A percentile compares a stretch with the other conserved stretches of the same genome.
These are phyloP conservation scores for Solanum etuberosum DNA, from an alignment of 257 asterid species.

Conservation along the genomic window DNA sequence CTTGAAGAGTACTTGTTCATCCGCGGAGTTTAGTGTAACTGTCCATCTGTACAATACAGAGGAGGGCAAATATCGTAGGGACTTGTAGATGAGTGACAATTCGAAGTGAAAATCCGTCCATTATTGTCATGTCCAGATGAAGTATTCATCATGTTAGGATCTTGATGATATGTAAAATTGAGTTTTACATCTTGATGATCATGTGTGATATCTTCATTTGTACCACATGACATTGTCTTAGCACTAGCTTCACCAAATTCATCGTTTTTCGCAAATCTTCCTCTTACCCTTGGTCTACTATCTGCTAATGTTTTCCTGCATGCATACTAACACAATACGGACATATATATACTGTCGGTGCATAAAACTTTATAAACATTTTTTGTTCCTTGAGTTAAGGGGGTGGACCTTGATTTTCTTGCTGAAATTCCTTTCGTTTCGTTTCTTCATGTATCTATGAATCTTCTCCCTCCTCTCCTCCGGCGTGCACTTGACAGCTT, in stretches of 20 bases:
- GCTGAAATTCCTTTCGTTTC: slow-evolving; percentile 87
- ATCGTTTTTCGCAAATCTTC: slow-evolving; percentile 79
- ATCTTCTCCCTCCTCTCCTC: slow-evolving; percentile 90
- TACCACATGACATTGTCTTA: slow-evolving; percentile 10
- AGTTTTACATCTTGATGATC: slow-evolving; percentile 33
- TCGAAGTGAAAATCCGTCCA: neutral
- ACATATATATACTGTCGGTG: neutral
- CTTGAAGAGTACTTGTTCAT: neutral
- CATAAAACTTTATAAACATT: neutral
- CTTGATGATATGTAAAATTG: neutral
- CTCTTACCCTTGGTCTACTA: slow-evolving; percentile 85
- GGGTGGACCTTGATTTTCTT: slow-evolving; percentile 71
- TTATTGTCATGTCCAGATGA: neutral
- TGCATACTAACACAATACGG: slow-evolving; percentile 19
- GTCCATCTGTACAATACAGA: slow-evolving; percentile 5
- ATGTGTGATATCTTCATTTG: slow-evolving; percentile 51
- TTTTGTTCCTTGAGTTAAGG: neutral
- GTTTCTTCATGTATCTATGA: slow-evolving; percentile 70
- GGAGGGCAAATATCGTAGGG: neutral
- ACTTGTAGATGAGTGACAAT: neutral
- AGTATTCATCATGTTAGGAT: neutral
- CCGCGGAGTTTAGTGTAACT: neutral
- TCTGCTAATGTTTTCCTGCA: slow-evolving; percentile 91
- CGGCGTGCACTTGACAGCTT: slow-evolving; percentile 61
- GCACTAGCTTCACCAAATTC: slow-evolving; percentile 42